Percentiles rank a stretch among this genome's conserved stretches.
Conservation (phyloP, 139 green algal species). For the Mesotaenium endlicherianum region DNA sequence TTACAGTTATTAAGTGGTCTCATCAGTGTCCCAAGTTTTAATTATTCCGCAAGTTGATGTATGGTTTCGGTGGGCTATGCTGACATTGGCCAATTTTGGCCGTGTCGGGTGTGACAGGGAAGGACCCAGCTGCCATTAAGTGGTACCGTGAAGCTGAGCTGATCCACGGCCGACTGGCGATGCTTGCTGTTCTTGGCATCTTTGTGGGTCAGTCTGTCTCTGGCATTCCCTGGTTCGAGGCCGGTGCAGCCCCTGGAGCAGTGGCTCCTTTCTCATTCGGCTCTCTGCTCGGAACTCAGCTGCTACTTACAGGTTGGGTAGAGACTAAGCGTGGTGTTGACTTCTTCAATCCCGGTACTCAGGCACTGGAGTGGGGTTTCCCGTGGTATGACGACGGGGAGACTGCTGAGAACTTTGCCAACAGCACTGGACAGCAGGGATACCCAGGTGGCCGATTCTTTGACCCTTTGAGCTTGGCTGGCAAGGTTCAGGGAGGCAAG, state of each 20-base stretch:
- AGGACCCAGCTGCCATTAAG: slow-evolving; percentile 37
- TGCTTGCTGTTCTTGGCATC: slow-evolving; percentile 36
- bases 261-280: slow-evolving; percentile 51
- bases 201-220: slow-evolving; percentile 38
- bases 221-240: slow-evolving; percentile 46
- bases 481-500: slow-evolving; percentile 29
- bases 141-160: slow-evolving; percentile 53
- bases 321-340: slow-evolving; percentile 66
- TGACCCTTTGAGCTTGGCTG: slow-evolving; percentile 62
- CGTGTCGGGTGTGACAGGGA: no score
- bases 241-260: slow-evolving; percentile 28
- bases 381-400: neutral
- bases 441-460: slow-evolving; percentile 64
- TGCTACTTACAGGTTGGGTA: slow-evolving; percentile 74
- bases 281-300: slow-evolving; percentile 58
- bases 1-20: neutral
- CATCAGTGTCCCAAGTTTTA: neutral
- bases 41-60: neutral
- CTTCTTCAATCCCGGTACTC: slow-evolving; percentile 51
- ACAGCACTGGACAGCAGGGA: slow-evolving; percentile 47
- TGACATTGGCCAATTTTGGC: neutral
- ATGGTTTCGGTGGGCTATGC: no score
- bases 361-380: slow-evolving; percentile 43
- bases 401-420: slow-evolving; percentile 51
- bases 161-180: slow-evolving; percentile 47